Base-by-base conservation (phyloP, 208 protist genomes). In the Acanthamoeba royreba region DNA sequence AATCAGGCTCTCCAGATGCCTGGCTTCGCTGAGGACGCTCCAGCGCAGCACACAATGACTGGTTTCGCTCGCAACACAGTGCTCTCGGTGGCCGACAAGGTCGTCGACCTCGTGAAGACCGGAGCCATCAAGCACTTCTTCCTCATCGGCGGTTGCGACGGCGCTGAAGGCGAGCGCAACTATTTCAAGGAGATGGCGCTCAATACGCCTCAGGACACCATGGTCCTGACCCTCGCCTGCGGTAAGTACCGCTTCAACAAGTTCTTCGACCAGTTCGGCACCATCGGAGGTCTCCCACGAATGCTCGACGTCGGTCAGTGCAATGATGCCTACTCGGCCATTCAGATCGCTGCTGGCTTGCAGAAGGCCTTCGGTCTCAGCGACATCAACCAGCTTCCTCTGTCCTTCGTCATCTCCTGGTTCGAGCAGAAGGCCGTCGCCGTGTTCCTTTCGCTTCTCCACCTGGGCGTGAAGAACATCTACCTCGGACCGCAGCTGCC, bases 401-500 rank as follows among this genome's bases (percentile, higher is more conserved):
- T 98, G 19, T 96, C 94, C 7, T 88, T 98, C 38, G 95, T 88
- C 45, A 46, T 98, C n/a, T 97, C 95, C 19, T 98, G 98, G 98
- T 98, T 98, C 91, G 98, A 98, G 90, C 98, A 98, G 93, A 98
- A 98, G 95, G 98, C 97, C 33, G 94, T 98, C 47, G 94, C 94
- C 53, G 92, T 98, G 42, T 79, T 98, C 47, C 89, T 98, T 5
- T 94, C 97, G 35, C 49, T 98, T 17, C 93, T 98, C 4, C 25
- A 61, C 46, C 92, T 88, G 33, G 33, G 96, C 69, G 43, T 98
- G 35, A 94, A 97, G 42, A 97, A 97, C 79, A 98, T 98, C 63
- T 81, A 94, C 38, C 28, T 98, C 22, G 98, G 98, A 4, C 98
- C 98, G 13, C 83, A 61, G n/a, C 79, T 97, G 0, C 98, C 98